These are phyloP conservation scores for Penicillium sclerotigenum DNA, from an alignment of 2,329 filamentous ascomycete genomes.

Conservation along the genomic window DNA sequence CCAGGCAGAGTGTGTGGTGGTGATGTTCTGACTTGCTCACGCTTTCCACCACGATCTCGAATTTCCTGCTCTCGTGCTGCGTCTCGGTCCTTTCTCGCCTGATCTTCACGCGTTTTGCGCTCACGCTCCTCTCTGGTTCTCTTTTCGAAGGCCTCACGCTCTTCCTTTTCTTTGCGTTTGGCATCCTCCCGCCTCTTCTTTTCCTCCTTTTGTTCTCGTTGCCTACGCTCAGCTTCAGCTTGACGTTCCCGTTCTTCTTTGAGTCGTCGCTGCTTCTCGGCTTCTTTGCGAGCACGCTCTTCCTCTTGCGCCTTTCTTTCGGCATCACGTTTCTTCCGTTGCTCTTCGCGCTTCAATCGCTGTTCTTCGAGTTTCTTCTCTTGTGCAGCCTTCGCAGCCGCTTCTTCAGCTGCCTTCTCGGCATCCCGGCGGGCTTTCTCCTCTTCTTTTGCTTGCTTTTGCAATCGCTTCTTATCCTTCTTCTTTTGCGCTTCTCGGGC, in stretches of 20 bases:
- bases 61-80: conserved; percentile 49
- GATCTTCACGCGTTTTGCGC: conserved; percentile 46
- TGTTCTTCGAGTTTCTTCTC: conserved; percentile 77
- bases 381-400: conserved; percentile 70
- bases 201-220: conserved; percentile 75
- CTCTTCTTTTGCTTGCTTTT: conserved; percentile 85
- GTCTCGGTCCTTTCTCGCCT: conserved; percentile 59
- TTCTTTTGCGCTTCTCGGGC: conserved; percentile 91
- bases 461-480: conserved; percentile 87
- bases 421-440: conserved; percentile 85
- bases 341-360: conserved; percentile 79
- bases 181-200: conserved; percentile 69
- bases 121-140: conserved; percentile 63
- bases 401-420: conserved; percentile 84
- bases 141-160: conserved; percentile 60
- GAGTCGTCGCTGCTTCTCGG: conserved; percentile 72
- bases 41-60: conserved; percentile 29
- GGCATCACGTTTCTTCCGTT: conserved; percentile 83
- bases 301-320: conserved; percentile 89
- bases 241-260: conserved; percentile 85
- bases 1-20: conserved; percentile 57
- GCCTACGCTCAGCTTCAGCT: conserved; percentile 79
- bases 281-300: conserved; percentile 78
- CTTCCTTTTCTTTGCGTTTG: conserved; percentile 74
- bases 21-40: conserved; percentile 49